phyloP scores from a whole-genome alignment of 768 basidiomycete genomes.

The Boletales sp. region DNA sequence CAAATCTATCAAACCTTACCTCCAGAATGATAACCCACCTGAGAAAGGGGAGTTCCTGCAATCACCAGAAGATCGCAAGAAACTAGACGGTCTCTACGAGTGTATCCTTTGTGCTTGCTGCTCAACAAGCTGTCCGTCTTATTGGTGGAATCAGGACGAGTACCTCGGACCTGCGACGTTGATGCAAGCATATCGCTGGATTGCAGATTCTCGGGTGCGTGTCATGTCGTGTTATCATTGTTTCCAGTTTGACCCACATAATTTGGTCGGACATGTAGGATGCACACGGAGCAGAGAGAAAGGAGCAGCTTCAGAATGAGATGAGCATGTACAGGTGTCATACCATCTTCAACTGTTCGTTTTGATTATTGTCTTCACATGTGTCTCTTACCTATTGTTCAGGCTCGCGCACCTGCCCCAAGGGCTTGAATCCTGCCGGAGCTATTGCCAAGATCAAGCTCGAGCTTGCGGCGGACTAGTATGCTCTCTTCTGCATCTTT shows the following conservation, averaged over 20 bases:
- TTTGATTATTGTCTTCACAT: not conserved
- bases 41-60: constrained; percentile 85
- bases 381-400: not conserved
- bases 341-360: constrained; percentile 93
- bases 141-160: constrained; percentile 99
- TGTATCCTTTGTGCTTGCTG: constrained; percentile 97
- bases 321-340: constrained; percentile 97
- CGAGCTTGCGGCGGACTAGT: constrained; percentile 73
- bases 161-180: constrained; percentile 96
- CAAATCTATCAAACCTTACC: constrained; percentile 97
- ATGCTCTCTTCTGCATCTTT: not conserved
- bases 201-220: constrained; percentile 89
- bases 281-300: constrained; percentile 69
- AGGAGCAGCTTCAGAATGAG: constrained; percentile 92
- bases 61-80: constrained; percentile 86
- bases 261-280: constrained; percentile 46
- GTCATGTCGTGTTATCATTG: not conserved
- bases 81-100: constrained; percentile 98
- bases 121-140: constrained; percentile 94
- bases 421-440: constrained; percentile 89
- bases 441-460: constrained; percentile 95
- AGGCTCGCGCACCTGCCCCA: constrained; percentile 95
- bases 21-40: constrained; percentile 90
- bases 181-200: constrained; percentile 98
- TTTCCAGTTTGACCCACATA: not conserved